Base-by-base conservation (phyloP, 2,329 filamentous ascomycete genomes). In the Pseudogymnoascus verrucosus region DNA sequence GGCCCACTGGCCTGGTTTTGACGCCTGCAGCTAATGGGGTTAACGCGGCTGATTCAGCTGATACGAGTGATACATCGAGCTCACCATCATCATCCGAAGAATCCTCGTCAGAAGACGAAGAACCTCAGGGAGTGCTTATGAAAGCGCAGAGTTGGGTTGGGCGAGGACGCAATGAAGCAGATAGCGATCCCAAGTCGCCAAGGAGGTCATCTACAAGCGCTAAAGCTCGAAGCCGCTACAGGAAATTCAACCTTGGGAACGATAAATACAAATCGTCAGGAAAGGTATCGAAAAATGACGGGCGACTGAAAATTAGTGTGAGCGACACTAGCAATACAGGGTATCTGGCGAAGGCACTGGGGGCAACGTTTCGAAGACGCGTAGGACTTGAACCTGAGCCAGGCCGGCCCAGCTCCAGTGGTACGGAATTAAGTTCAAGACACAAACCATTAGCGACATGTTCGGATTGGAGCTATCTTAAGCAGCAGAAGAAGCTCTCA, bases 271-370 rank as follows among this genome's bases (percentile, higher is more conserved):
- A 78, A 19, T 89, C 85, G 1, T 84, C 80, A 66, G 88, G 87
- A 23, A 85, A 79, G 66, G 82, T 90, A 1, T 85, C 82, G 2
- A 88, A 84, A 73, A 80, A 78, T 57, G 89, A 92, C 72, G 89
- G 89, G 0, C 81, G 89, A 21, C 75, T 93, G 60, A 85, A 84
- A 66, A 89, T 93, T 66, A 88, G 86, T 4, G 80, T 92, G 70
- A 87, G 88, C 62, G 89, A 92, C 71, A 87, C 84, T 1, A 82
- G 82, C 63, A 85, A 88, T 67, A 86, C 79, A 1, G 89, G 89
- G 10, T 91, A 90, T 68, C 78, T 92, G 26, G 88, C 88, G 47
- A 91, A 91, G 71, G 87, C 88, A 2, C 77, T 93, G 0, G 89
- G 88, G 2, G 80, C 83, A 1, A 84, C 84, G 3, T 79, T 89